Conservation (phyloP, 2,329 filamentous ascomycete species). For the Didymella arachidicola region DNA sequence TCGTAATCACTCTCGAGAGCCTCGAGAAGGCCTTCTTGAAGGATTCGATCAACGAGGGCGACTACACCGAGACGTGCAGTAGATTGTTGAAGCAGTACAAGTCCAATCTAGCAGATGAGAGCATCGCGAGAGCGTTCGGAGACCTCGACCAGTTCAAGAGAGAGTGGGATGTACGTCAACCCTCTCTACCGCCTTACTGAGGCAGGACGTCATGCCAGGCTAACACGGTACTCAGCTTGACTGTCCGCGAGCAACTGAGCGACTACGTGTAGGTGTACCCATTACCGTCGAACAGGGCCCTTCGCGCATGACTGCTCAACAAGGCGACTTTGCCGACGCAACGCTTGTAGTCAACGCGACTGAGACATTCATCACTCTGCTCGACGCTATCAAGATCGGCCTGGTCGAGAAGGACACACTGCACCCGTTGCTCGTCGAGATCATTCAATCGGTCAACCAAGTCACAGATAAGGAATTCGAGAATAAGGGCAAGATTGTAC, state of each 20-base stretch:
- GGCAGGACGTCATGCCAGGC: slow-evolving; percentile 11
- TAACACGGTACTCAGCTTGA: slow-evolving; percentile 71
- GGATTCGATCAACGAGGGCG: slow-evolving; percentile 87
- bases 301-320: slow-evolving; percentile 53
- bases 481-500: slow-evolving; percentile 93
- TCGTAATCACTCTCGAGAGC: slow-evolving; percentile 93
- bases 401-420: slow-evolving; percentile 93
- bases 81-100: slow-evolving; percentile 96
- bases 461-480: slow-evolving; percentile 96
- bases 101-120: slow-evolving; percentile 88
- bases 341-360: slow-evolving; percentile 86
- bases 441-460: slow-evolving; percentile 96
- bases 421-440: slow-evolving; percentile 92
- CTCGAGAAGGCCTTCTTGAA: slow-evolving; percentile 97
- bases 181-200: not conserved
- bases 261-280: slow-evolving; percentile 89
- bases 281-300: slow-evolving; percentile 74
- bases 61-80: slow-evolving; percentile 97
- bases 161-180: slow-evolving; percentile 80
- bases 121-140: slow-evolving; percentile 85
- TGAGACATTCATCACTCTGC: slow-evolving; percentile 97
- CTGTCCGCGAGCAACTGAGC: slow-evolving; percentile 90
- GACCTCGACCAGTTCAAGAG: slow-evolving; percentile 90
- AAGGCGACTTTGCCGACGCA: slow-evolving; percentile 58
- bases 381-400: slow-evolving; percentile 92